Conservation (phyloP, 768 basidiomycete species). For the Pholiota microspora region DNA sequence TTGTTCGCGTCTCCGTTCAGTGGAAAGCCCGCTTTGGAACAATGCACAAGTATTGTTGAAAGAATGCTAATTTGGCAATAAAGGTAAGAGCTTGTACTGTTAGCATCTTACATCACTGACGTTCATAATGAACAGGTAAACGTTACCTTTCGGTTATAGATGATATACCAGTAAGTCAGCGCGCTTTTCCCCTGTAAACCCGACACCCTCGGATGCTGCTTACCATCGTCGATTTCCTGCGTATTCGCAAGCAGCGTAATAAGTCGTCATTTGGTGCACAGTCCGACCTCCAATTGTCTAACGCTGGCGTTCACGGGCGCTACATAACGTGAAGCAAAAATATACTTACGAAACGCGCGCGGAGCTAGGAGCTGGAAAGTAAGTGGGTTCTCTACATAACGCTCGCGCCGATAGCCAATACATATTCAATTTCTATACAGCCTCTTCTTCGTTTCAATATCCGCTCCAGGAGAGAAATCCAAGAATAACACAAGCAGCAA, state of each 20-base stretch:
- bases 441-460: too few species aligned
- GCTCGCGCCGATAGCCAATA: not conserved
- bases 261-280: not conserved
- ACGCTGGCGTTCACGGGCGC: not conserved
- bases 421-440: not conserved
- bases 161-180: not conserved
- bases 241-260: too few species aligned
- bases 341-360: not conserved
- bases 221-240: not conserved
- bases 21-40: not conserved
- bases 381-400: not conserved
- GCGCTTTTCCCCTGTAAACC: not conserved
- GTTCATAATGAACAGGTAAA: not conserved
- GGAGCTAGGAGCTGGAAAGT: not conserved
- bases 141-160: not conserved
- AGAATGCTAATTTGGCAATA: too few species aligned
- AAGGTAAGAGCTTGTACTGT: not conserved
- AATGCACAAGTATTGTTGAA: not conserved
- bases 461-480: too few species aligned
- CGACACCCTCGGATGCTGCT: not conserved
- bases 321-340: not conserved
- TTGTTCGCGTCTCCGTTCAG: not conserved
- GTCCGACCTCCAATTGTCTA: not conserved
- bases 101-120: not conserved
- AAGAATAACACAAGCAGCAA: too few species aligned